Evolutionary conservation across 2,329 filamentous ascomycete genomes (phyloP), one percentile per base, ranked within the genome.

Genomic region (Claviceps maximensis): DNA sequence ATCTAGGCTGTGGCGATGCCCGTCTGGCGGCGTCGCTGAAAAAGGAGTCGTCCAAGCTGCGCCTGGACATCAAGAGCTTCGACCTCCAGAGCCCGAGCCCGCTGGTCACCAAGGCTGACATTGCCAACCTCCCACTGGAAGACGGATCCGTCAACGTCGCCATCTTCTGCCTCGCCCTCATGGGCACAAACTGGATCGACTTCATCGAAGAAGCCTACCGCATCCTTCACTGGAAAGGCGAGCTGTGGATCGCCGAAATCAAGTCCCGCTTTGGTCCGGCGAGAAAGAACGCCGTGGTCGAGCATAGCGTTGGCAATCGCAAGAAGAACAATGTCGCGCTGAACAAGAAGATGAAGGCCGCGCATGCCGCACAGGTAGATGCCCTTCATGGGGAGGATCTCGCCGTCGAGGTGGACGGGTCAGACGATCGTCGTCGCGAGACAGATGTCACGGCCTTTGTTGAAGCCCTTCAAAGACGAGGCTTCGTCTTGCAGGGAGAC

Each of bases 161-260:
- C 49, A 84, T 98, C 60, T 97, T 97, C 74, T 98, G 93, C 68
- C 78, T 98, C 33, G 93, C 91, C 49, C 80, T 98, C 55, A 98
- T 98, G 93, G 93, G 93, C 64, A 98, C 93, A 53, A 98, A 98
- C 72, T 98, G 93, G 91, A 79, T 95, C 51, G 84, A 89, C 61
- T 97, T 98, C 67, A 80, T 98, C 62, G 93, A 97, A 70, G 93
- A 98, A 72, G 91, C 91, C 15, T 95, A 89, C 74, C 84, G 93
- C 52, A 77, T 97, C 50, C 78, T 98, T 56, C 85, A 89, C 64
- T 90, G 89, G 79, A 91, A 93, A 64, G 93, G 93, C 59, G 93
- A 98, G 74, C 82, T 95, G 52, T 98, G 93, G 93, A 80, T 98
- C 50, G 87, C 89, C 48, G 93, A 98, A 72, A 96, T 98, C 70